Conservation (phyloP, 371 early-diverging fungal species). For the Syncephalis fuscata region DNA sequence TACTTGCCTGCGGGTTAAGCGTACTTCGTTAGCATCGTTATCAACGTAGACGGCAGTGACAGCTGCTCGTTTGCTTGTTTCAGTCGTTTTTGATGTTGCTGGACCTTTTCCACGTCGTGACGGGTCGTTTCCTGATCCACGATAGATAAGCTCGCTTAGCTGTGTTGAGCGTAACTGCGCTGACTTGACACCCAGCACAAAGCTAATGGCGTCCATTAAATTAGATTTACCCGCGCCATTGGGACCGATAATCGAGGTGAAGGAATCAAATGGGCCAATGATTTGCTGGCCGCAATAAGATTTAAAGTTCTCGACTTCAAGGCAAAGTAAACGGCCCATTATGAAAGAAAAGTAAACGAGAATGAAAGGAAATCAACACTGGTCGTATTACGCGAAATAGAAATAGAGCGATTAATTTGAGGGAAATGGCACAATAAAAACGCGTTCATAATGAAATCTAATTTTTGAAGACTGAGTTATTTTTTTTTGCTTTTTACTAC, state of each 20-base stretch:
- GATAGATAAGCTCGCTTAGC: slow-evolving; percentile 82
- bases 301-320: slow-evolving; percentile 98
- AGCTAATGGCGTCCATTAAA: slow-evolving; percentile 98
- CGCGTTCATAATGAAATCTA: too few species aligned
- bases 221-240: slow-evolving; percentile 99
- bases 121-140: slow-evolving; percentile 19
- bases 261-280: slow-evolving; percentile 92
- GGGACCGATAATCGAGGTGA: slow-evolving; percentile 97
- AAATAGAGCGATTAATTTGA: too few species aligned
- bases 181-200: slow-evolving; percentile 90
- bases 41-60: slow-evolving; percentile 70
- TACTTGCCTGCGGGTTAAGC: slow-evolving; percentile 39
- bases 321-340: slow-evolving; percentile 69
- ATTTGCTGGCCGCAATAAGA: slow-evolving; percentile 86
- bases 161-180: slow-evolving; percentile 74
- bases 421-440: too few species aligned
- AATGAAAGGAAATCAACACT: too few species aligned
- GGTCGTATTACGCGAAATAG: too few species aligned
- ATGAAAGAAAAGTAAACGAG: not conserved
- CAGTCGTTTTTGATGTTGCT: slow-evolving; percentile 11
- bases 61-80: slow-evolving; percentile 30
- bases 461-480: too few species aligned
- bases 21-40: slow-evolving; percentile 21
- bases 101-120: not conserved
- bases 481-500: too few species aligned